phyloP scores from a whole-genome alignment of 805 yeast species.

The Tetrapisispora nanseiensis region DNA sequence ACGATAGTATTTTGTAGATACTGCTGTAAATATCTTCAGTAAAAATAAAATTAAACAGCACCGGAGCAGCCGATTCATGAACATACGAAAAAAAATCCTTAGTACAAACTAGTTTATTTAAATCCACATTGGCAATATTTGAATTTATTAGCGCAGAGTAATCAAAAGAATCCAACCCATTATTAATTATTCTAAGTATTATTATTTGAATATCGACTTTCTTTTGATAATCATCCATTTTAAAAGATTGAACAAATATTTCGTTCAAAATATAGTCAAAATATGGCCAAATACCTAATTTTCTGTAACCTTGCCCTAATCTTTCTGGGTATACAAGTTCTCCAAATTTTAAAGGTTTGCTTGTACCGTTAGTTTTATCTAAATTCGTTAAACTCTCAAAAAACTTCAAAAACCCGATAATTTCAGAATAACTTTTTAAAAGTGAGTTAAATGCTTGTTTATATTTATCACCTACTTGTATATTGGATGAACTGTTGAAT shows the following conservation, averaged over 20 bases:
- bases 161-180: conserved; percentile 41
- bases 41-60: conserved; percentile 52
- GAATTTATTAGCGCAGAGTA: conserved; percentile 43
- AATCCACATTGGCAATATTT: conserved; percentile 41
- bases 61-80: conserved; percentile 61
- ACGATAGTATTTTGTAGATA: conserved; percentile 45
- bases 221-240: conserved; percentile 24
- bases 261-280: conserved; percentile 61
- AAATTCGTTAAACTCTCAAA: conserved; percentile 33
- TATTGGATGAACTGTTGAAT: conserved; percentile 31
- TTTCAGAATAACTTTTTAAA: conserved; percentile 45
- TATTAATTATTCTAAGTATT: conserved; percentile 43
- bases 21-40: conserved; percentile 46
- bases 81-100: conserved; percentile 41
- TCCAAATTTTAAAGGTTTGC: conserved; percentile 30
- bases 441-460: conserved; percentile 36
- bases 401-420: conserved; percentile 51
- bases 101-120: conserved; percentile 39
- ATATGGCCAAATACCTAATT: conserved; percentile 69
- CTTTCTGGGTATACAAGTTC: conserved; percentile 50
- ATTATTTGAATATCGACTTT: conserved; percentile 41
- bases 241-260: conserved; percentile 46
- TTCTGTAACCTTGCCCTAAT: conserved; percentile 53
- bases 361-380: conserved; percentile 24
- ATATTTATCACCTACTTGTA: conserved; percentile 27